Percentiles rank a stretch among this genome's conserved stretches.
Conservation (phyloP, 2,329 filamentous ascomycete genomes). For the Fusarium sublunatum region DNA sequence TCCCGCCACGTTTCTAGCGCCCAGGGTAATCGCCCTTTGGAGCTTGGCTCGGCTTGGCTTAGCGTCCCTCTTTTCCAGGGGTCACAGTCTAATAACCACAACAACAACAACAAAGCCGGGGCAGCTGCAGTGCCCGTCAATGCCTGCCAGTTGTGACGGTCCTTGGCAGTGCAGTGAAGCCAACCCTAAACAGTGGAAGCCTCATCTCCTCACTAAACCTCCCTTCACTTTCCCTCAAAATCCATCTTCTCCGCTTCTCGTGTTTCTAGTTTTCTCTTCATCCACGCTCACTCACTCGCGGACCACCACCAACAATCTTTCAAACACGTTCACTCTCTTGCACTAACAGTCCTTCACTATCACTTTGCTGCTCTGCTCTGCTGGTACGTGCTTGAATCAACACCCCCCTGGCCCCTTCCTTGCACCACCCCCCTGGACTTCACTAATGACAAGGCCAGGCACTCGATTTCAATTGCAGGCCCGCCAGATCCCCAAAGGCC, state of each 20-base stretch:
- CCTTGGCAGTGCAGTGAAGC: slow-evolving; percentile 21
- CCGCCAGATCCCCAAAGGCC: slow-evolving; percentile 30
- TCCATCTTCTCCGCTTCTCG: slow-evolving; percentile 16
- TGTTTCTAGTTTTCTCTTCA: background rate
- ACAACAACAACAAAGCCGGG: background rate
- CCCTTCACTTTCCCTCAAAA: slow-evolving; percentile 34
- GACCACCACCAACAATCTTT: slow-evolving; percentile 2
- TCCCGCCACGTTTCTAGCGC: slow-evolving; percentile 31
- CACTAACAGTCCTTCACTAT: slow-evolving; percentile 18
- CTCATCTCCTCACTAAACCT: slow-evolving; percentile 40
- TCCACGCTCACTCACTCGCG: background rate
- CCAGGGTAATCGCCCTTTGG: slow-evolving; percentile 19
- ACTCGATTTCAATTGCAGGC: slow-evolving; percentile 38
- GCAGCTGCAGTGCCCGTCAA: slow-evolving; percentile 7
- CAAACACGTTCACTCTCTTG: slow-evolving; percentile 8
- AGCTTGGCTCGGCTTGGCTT: slow-evolving; percentile 7
- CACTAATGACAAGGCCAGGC: background rate
- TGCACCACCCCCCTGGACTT: slow-evolving; percentile 10
- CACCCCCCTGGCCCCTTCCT: slow-evolving; percentile 11
- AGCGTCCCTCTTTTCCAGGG: slow-evolving; percentile 28
- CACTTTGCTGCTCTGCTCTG: slow-evolving; percentile 14
- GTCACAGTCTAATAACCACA: slow-evolving; percentile 28
- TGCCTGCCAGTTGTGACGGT: slow-evolving; percentile 27
- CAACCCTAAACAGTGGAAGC: slow-evolving; percentile 42
- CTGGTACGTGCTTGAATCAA: slow-evolving; percentile 12